Conservation (phyloP, 805 yeast species). For the Ogataea methylovora region DNA sequence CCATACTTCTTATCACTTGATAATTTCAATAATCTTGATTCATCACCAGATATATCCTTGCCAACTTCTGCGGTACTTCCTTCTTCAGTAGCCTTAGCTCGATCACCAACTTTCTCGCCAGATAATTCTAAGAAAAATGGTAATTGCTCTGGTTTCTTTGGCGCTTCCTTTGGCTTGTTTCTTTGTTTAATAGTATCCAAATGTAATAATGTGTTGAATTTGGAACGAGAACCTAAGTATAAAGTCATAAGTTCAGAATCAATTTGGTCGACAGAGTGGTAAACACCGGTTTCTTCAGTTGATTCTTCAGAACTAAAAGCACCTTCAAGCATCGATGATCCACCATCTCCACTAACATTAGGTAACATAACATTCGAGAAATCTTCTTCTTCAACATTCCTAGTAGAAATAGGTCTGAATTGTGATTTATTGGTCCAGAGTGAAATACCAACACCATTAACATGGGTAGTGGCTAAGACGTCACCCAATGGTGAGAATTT, state of each 20-base stretch:
- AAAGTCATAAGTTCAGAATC: constrained; percentile 59
- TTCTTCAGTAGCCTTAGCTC: constrained; percentile 45
- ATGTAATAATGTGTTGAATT: constrained; percentile 71
- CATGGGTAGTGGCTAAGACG: constrained; percentile 87
- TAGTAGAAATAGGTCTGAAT: constrained; percentile 66
- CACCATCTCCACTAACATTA: constrained; percentile 72
- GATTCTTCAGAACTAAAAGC: constrained; percentile 49
- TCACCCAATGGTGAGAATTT: constrained; percentile 86
- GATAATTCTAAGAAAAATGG: constrained; percentile 71
- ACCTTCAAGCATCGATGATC: constrained; percentile 64
- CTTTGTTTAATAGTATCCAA: constrained; percentile 79
- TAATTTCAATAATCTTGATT: constrained; percentile 25
- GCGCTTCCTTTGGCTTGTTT: constrained; percentile 84
- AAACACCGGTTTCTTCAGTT: constrained; percentile 21
- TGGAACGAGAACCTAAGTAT: constrained; percentile 68
- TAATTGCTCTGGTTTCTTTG: constrained; percentile 73
- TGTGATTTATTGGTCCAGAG: constrained; percentile 91
- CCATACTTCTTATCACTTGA: constrained; percentile 29
- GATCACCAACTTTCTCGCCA: constrained; percentile 66
- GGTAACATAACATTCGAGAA: constrained; percentile 63
- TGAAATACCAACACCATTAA: constrained; percentile 79
- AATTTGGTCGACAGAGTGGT: constrained; percentile 57
- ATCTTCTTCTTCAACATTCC: constrained; percentile 69
- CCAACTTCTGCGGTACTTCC: constrained; percentile 21
- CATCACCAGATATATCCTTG: constrained; percentile 14